Evolutionary conservation across 2,329 filamentous ascomycete species (phyloP).

Genomic region (Tolypocladium inflatum): DNA sequence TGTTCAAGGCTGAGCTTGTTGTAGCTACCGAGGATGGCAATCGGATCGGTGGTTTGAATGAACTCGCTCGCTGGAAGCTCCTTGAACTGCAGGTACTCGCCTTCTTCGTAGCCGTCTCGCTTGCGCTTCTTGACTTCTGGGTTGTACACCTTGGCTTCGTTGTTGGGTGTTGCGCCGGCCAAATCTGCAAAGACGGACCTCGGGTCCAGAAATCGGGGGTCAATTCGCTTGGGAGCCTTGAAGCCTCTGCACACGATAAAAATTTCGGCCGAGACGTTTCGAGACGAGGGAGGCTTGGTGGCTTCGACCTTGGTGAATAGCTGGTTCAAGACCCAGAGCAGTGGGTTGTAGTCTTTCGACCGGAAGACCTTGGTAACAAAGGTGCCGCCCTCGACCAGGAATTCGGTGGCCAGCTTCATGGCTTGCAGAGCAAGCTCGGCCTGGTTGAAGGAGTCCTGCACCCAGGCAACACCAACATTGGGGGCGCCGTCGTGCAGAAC

Average conservation of each 20-base stretch:
- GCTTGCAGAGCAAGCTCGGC: slow-evolving; percentile 85
- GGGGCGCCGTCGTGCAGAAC: slow-evolving; percentile 96
- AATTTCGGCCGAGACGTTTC: slow-evolving; percentile 96
- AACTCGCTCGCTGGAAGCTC: slow-evolving; percentile 84
- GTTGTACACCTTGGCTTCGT: slow-evolving; percentile 97
- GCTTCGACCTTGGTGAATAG: slow-evolving; percentile 92
- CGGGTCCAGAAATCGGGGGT: slow-evolving; percentile 86
- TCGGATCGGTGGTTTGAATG: slow-evolving; percentile 86
- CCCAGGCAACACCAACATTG: slow-evolving; percentile 96
- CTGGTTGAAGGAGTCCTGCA: slow-evolving; percentile 96
- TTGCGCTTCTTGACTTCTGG: slow-evolving; percentile 96
- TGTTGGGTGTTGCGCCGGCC: slow-evolving; percentile 77
- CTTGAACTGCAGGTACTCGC: slow-evolving; percentile 87
- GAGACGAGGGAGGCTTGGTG: slow-evolving; percentile 89
- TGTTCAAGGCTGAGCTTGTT: slow-evolving; percentile 82
- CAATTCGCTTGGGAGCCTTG: slow-evolving; percentile 89
- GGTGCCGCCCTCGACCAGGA: slow-evolving; percentile 76
- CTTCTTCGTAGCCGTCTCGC: slow-evolving; percentile 95
- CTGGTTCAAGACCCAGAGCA: slow-evolving; percentile 97
- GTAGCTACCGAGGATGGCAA: slow-evolving; percentile 77
- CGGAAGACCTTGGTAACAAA: slow-evolving; percentile 98
- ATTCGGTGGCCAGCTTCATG: slow-evolving; percentile 90
- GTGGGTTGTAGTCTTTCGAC: slow-evolving; percentile 90
- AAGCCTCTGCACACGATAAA: slow-evolving; percentile 95
- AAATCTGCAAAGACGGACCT: slow-evolving; percentile 87